Conservation (phyloP, 768 basidiomycete genomes). For the Kwoniella sp. region DNA sequence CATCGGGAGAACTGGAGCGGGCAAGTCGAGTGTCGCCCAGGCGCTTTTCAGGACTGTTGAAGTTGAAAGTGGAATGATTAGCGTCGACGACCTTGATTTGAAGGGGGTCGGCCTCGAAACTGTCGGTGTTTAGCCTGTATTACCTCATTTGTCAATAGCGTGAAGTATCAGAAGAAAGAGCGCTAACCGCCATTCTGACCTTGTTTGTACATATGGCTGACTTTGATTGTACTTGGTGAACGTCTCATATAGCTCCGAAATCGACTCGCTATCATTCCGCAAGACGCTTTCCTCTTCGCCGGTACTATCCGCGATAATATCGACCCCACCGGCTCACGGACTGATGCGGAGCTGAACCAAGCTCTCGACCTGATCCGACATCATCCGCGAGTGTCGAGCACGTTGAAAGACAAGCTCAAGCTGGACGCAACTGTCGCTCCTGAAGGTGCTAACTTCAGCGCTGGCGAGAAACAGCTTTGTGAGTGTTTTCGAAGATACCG, state of each 20-base stretch:
- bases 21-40: constrained; percentile 53
- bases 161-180: too few relatives aligned
- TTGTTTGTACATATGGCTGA: too few relatives aligned
- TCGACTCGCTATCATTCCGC: constrained; percentile 70
- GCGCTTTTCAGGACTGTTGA: constrained; percentile 69
- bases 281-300: constrained; percentile 63
- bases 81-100: constrained; percentile 58
- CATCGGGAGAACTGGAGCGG: constrained; percentile 68
- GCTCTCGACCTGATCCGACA: constrained; percentile 66
- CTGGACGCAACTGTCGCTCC: constrained; percentile 66
- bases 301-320: constrained; percentile 58
- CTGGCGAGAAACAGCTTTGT: constrained; percentile 68
- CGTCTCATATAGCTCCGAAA: constrained; percentile 49
- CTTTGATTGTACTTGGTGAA: too few relatives aligned
- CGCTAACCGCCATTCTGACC: too few relatives aligned
- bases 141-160: too few relatives aligned
- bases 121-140: too few relatives aligned
- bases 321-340: constrained; percentile 62
- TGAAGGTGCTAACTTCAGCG: constrained; percentile 69
- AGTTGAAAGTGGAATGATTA: constrained; percentile 63
- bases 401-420: constrained; percentile 64
- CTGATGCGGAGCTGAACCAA: constrained; percentile 67
- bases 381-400: constrained; percentile 55
- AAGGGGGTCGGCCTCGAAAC: constrained; percentile 62
- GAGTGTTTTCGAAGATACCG: too few relatives aligned